Evolutionary conservation across 306 rosid genomes (phyloP), one percentile per base, ranked within the genome.

Genomic region (Citrullus amarus): DNA sequence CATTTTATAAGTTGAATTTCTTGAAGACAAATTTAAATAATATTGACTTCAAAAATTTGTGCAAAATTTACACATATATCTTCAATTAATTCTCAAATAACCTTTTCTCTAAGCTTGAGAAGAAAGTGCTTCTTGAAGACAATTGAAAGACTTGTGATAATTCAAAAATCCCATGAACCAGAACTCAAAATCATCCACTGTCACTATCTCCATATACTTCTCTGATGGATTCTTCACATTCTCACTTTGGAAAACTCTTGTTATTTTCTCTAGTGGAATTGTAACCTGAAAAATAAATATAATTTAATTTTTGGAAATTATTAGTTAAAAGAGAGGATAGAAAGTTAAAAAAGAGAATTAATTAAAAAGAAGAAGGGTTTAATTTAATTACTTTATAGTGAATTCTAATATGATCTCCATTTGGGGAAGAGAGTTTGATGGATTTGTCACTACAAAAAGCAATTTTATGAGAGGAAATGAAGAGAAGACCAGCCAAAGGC

Each of bases 101-200:
- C 4, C 5, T 10, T 15, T 6, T 59, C 56, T 44, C 56, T 70
- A 70, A 46, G 76, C 57, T 70, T 70, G 76, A 70, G 76, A 68
- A 68, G 75, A 70, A 44, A 70, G 76, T 22, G 77, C 77, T 50
- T 48, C 60, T 4, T 72, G 60, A 72, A 72, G 60, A 50, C 77
- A 28, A 3, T 72, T 30, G 60, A 48, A 72, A 9, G 77, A 28
- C 44, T 72, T 72, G 9, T 72, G 77, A 30, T 72, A 72, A 16
- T 72, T 72, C 44, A 72, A 72, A 17, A 72, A 72, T 43, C 77
- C 77, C 77, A 72, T 72, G 44, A 72, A 72, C 77, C 77, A 72
- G 28, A 72, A 72, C 77, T 72, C 77, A 48, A 50, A 72, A 8
- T 32, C 38, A 28, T 72, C 77, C 44, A 72, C 44, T 48, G 77